Percentiles rank a stretch among this genome's conserved stretches.
Conservation (phyloP, 164 flowering plant genomes). For the grape (Vitis vinifera) region DNA sequence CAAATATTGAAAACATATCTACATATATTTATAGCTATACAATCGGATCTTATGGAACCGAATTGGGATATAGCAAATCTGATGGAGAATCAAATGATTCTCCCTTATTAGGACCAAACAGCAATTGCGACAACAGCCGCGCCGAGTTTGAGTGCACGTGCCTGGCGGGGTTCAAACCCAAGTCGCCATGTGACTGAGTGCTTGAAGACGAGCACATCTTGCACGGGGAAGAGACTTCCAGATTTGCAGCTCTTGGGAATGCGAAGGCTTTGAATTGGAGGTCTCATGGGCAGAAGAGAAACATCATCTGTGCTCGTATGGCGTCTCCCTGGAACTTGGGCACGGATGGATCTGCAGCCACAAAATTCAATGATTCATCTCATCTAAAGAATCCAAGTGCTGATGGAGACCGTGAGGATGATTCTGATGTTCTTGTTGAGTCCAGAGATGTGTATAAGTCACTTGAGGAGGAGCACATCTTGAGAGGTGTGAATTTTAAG, state of each 20-base stretch:
- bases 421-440: constrained; percentile 81
- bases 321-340: constrained; percentile 45
- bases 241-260: constrained; percentile 5
- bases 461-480: constrained; percentile 86
- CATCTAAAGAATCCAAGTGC: constrained; percentile 18
- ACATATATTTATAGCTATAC: too few relatives aligned
- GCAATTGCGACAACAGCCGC: too few relatives aligned
- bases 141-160: too few relatives aligned
- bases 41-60: too few relatives aligned
- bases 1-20: too few relatives aligned
- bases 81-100: too few relatives aligned
- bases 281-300: constrained; percentile 25
- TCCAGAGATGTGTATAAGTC: constrained; percentile 88
- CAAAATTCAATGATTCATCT: constrained; percentile 34
- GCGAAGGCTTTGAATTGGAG: constrained; percentile 11
- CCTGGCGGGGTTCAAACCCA: too few relatives aligned
- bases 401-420: constrained; percentile 39
- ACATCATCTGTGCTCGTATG: constrained; percentile 51
- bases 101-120: too few relatives aligned
- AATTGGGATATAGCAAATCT: too few relatives aligned
- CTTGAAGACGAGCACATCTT: too few relatives aligned
- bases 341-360: constrained; percentile 17
- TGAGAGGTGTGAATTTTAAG: constrained; percentile 97
- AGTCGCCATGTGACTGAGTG: too few relatives aligned
- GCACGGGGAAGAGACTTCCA: background rate